Evolutionary conservation across 108 stramenopile genomes (phyloP).

Genomic region (Cyclotella distinguenda): DNA sequence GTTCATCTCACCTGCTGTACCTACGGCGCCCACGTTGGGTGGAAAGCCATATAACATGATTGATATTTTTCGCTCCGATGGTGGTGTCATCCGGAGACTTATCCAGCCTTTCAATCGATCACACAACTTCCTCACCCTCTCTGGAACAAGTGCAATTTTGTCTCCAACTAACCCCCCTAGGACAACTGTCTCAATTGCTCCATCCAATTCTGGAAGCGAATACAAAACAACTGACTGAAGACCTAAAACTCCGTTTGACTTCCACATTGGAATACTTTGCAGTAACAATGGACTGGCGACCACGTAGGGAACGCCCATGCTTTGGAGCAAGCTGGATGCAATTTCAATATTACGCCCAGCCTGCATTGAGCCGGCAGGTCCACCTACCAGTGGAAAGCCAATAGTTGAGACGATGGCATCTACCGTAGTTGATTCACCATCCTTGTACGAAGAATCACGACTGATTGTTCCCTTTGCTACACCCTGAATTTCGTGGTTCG

Average conservation of each 20-base stretch:
- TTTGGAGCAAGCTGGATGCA: constrained; percentile 59
- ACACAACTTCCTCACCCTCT: constrained; percentile 73
- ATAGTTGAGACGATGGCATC: constrained; percentile 86
- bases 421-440: constrained; percentile 48
- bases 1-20: constrained; percentile 54
- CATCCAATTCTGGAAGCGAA: constrained; percentile 83
- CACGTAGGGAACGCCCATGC: constrained; percentile 81
- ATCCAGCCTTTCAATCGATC: constrained; percentile 62
- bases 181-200: constrained; percentile 86
- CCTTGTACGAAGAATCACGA: constrained; percentile 50
- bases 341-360: constrained; percentile 80
- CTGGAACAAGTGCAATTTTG: constrained; percentile 80
- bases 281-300: constrained; percentile 76
- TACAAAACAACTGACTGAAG: constrained; percentile 79
- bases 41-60: constrained; percentile 87
- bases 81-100: constrained; percentile 54
- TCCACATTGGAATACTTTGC: constrained; percentile 77
- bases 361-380: constrained; percentile 85
- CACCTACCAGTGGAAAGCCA: constrained; percentile 86
- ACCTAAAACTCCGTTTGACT: constrained; percentile 75
- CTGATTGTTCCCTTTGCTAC: constrained; percentile 35
- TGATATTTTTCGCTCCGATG: constrained; percentile 53
- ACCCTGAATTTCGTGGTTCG: constrained; percentile 52
- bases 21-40: constrained; percentile 87
- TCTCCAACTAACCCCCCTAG: constrained; percentile 85